Percentiles rank a stretch among this genome's conserved stretches.
phyloP scores from a whole-genome alignment of 2,329 filamentous ascomycete species.

The Neophaeococcomyces mojaviensis region DNA sequence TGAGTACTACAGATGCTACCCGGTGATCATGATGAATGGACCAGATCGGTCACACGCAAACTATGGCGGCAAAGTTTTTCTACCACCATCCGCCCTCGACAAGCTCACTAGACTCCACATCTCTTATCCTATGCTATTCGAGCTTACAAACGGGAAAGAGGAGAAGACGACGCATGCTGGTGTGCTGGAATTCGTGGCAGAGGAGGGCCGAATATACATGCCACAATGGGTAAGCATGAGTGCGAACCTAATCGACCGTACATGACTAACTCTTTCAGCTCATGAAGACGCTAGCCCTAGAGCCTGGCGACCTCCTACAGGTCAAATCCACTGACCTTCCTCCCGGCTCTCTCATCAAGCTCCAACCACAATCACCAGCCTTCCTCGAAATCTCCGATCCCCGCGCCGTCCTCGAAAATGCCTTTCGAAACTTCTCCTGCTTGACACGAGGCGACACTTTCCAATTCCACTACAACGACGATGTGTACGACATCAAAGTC shows the following conservation, averaged over 20 bases:
- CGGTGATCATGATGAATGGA: conserved; percentile 86
- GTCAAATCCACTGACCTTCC: conserved; percentile 91
- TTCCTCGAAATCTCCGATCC: conserved; percentile 97
- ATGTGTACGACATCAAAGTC: conserved; percentile 85
- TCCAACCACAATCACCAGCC: conserved; percentile 84
- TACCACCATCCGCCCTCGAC: conserved; percentile 92
- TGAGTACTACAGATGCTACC: conserved; percentile 97
- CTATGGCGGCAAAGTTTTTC: conserved; percentile 94
- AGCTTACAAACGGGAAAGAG: conserved; percentile 81
- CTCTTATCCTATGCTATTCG: conserved; percentile 94
- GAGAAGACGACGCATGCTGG: conserved; percentile 80
- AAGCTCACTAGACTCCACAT: conserved; percentile 95
- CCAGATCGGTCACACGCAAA: conserved; percentile 84
- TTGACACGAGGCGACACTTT: conserved; percentile 91
- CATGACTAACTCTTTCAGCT: conserved; percentile 51
- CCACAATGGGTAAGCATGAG: conserved; percentile 71
- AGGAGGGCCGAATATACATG: conserved; percentile 92
- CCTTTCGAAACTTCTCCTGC: conserved; percentile 91
- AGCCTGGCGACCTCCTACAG: conserved; percentile 89
- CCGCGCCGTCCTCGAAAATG: conserved; percentile 92
- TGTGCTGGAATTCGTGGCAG: conserved; percentile 93
- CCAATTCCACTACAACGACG: conserved; percentile 94
- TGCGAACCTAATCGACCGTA: background rate
- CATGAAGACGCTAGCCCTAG: conserved; percentile 84
- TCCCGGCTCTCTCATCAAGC: conserved; percentile 85